Percentiles rank a stretch among this genome's conserved stretches.
Evolutionary conservation across 306 rosid genomes (phyloP).

Genomic region (Mimosa bimucronata): DNA sequence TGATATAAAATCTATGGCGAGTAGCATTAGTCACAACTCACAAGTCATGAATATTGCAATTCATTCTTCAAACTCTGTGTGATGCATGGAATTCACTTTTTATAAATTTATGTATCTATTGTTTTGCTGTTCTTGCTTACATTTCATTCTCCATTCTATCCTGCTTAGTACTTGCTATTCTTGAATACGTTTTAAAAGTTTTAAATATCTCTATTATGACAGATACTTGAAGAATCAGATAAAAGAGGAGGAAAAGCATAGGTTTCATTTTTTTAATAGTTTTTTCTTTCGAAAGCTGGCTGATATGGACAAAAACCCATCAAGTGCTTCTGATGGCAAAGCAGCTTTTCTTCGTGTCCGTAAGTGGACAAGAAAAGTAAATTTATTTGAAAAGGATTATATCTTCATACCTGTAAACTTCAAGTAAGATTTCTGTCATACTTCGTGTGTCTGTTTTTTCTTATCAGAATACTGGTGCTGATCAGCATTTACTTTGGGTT

Average conservation of each 20-base stretch:
- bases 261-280: slow-evolving; percentile 80
- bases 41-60: not conserved
- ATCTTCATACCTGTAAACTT: slow-evolving; percentile 87
- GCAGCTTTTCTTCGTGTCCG: slow-evolving; percentile 84
- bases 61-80: not conserved
- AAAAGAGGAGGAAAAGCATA: slow-evolving; percentile 52
- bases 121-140: slow-evolving; percentile 7
- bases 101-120: not conserved
- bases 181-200: not conserved
- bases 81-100: not conserved
- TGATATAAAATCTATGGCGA: not conserved
- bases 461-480: slow-evolving; percentile 31
- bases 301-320: slow-evolving; percentile 79
- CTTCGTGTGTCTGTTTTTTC: slow-evolving; percentile 21
- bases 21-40: not conserved
- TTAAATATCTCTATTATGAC: slow-evolving; percentile 33
- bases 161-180: no score
- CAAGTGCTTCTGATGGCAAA: slow-evolving; percentile 66
- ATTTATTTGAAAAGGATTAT: slow-evolving; percentile 80
- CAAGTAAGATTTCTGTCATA: slow-evolving; percentile 58
- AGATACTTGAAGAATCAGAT: slow-evolving; percentile 80
- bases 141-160: slow-evolving; percentile 8
- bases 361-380: slow-evolving; percentile 87
- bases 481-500: slow-evolving; percentile 36
- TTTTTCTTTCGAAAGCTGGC: slow-evolving; percentile 84